Evolutionary conservation across 2,329 filamentous ascomycete genomes (phyloP).

Genomic region (Apiospora saccharicola): DNA sequence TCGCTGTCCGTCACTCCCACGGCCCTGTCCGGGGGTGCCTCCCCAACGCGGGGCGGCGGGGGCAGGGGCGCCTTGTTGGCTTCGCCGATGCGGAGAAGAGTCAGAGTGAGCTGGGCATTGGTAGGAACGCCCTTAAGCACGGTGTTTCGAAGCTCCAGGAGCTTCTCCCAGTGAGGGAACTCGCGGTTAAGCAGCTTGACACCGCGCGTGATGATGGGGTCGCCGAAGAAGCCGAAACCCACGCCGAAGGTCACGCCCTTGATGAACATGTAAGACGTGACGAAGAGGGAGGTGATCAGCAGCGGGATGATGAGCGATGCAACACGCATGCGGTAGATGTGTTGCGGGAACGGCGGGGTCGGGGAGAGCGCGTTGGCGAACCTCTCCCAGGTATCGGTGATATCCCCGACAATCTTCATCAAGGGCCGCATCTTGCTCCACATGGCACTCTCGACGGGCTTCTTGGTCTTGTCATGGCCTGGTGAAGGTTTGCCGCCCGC

Average conservation of each 20-base stretch:
- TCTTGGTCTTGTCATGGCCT: constrained; percentile 76
- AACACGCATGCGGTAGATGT: constrained; percentile 61
- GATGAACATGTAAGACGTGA: constrained; percentile 64
- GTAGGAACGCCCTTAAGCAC: constrained; percentile 84
- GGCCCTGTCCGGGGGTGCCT: constrained; percentile 47
- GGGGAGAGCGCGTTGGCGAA: constrained; percentile 66
- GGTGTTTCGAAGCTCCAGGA: constrained; percentile 77
- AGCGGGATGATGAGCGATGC: constrained; percentile 60
- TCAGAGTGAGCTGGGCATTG: constrained; percentile 84
- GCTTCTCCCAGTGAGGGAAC: constrained; percentile 77
- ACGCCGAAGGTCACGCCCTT: constrained; percentile 71
- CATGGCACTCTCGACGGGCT: constrained; percentile 78
- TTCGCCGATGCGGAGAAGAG: constrained; percentile 82
- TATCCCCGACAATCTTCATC: constrained; percentile 65
- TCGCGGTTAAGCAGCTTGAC: constrained; percentile 65
- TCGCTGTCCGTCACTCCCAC: constrained; percentile 52
- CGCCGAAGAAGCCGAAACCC: constrained; percentile 83
- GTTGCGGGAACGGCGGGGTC: constrained; percentile 65
- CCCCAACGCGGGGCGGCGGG: constrained; percentile 53
- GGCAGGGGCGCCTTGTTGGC: constrained; percentile 81
- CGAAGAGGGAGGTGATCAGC: constrained; percentile 59
- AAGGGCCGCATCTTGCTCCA: constrained; percentile 78
- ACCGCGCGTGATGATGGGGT: constrained; percentile 72
- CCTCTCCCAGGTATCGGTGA: constrained; percentile 59
- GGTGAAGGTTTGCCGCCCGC: constrained; percentile 54